A percentile compares a stretch with the other conserved stretches of the same genome.
Evolutionary conservation across 129 eudicot species (phyloP).

Genomic region (Flaveria trinervia): DNA sequence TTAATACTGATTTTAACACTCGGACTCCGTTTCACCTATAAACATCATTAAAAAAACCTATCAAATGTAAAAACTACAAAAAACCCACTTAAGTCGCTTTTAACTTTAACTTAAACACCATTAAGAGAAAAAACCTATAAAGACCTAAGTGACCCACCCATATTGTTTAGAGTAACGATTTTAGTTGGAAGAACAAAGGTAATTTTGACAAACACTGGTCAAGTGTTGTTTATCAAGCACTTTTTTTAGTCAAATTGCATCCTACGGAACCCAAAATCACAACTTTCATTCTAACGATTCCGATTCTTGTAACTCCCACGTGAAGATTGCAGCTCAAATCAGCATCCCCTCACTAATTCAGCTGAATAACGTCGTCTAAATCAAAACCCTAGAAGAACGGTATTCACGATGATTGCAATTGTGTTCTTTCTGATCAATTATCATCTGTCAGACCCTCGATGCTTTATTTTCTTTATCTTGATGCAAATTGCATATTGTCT

Average conservation of each 20-base stretch:
- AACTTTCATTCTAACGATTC: constrained; percentile 8
- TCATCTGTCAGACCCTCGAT: not conserved
- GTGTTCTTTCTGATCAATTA: no score
- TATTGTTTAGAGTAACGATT: no score
- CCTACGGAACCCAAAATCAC: constrained; percentile 24
- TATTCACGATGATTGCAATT: not conserved
- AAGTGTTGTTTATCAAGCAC: not conserved
- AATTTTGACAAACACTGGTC: not conserved
- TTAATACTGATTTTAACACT: no score
- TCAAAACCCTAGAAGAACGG: constrained; percentile 31
- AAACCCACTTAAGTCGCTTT: no score
- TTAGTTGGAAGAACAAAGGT: no score
- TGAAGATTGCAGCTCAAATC: not conserved
- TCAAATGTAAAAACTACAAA: no score
- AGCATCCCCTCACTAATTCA: not conserved
- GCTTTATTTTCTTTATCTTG: constrained; percentile 5
- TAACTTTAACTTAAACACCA: no score
- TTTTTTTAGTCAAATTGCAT: not conserved
- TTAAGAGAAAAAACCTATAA: no score
- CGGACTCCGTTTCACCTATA: no score
- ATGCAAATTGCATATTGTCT: not conserved
- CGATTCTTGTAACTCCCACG: not conserved
- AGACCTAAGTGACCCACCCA: no score
- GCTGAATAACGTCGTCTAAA: not conserved
- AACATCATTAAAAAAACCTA: no score